Evolutionary conservation across 495 filamentous ascomycete species (phyloP).

Genomic region (Penicillium robsamsonii): DNA sequence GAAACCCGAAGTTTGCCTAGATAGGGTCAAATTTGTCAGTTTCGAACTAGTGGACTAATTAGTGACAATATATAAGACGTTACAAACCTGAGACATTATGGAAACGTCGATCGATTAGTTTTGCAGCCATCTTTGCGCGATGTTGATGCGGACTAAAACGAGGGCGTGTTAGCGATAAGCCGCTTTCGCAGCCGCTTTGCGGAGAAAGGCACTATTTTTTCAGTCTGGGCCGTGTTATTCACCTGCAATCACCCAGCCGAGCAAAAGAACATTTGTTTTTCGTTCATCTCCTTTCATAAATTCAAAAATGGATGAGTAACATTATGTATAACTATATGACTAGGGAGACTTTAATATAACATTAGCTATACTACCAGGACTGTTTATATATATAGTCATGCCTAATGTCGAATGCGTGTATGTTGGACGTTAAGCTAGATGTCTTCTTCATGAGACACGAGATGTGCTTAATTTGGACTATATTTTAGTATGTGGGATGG

Average conservation of each 20-base stretch:
- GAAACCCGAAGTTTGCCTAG: conserved; percentile 71
- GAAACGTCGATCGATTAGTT: conserved; percentile 42
- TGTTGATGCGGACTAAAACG: conserved; percentile 2
- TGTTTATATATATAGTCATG: neutral
- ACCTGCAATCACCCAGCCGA: neutral
- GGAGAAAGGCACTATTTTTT: conserved; percentile 1
- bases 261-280: neutral
- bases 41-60: neutral
- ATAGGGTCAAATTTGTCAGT: conserved; percentile 8
- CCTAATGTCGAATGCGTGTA: neutral
- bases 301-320: neutral
- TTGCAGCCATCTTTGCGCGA: conserved; percentile 37
- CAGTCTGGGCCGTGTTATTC: neutral
- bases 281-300: neutral
- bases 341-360: neutral
- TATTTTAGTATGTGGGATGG: neutral
- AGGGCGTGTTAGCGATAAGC: conserved; percentile 9
- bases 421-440: neutral
- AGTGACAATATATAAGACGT: neutral
- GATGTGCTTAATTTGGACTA: neutral
- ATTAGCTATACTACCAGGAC: neutral
- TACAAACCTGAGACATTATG: conserved; percentile 46
- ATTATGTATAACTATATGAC: neutral
- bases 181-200: conserved; percentile 10
- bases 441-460: neutral